Evolutionary conservation across 2,329 filamentous ascomycete genomes (phyloP).

Genomic region (Lizonia empirigonia): DNA sequence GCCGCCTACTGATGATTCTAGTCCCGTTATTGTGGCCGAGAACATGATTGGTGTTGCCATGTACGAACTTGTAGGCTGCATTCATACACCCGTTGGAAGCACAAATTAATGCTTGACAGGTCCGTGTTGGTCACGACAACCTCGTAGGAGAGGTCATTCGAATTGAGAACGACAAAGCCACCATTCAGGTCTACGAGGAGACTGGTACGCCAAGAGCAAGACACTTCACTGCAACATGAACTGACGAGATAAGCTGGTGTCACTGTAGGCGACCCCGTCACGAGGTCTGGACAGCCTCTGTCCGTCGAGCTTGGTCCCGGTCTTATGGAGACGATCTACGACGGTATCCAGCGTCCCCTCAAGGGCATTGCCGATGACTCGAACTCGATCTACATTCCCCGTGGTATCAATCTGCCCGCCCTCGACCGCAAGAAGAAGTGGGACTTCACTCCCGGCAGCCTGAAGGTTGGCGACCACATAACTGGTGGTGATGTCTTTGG

Average conservation of each 20-base stretch:
- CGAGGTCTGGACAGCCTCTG: conserved; percentile 89
- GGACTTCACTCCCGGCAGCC: conserved; percentile 83
- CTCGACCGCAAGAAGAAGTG: conserved; percentile 92
- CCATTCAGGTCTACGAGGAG: conserved; percentile 99
- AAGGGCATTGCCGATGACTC: conserved; percentile 78
- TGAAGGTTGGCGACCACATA: conserved; percentile 97
- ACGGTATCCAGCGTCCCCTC: conserved; percentile 96
- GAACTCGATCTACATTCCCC: conserved; percentile 95
- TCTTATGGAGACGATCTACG: conserved; percentile 98
- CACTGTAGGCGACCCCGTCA: conserved; percentile 91
- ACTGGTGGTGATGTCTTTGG: conserved; percentile 96
- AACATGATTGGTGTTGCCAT: conserved; percentile 99
- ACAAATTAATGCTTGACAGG: conserved; percentile 57
- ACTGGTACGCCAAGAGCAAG: conserved; percentile 67
- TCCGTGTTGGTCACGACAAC: conserved; percentile 88
- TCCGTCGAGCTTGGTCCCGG: conserved; percentile 97
- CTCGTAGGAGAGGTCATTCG: conserved; percentile 98
- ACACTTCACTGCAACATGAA: not conserved
- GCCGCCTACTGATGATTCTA: conserved; percentile 38
- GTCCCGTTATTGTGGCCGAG: conserved; percentile 94
- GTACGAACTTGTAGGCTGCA: conserved; percentile 85
- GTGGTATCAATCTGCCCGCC: conserved; percentile 85
- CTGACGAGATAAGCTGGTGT: conserved; percentile 75
- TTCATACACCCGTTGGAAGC: not conserved
- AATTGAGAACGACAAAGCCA: conserved; percentile 93